phyloP scores from a whole-genome alignment of 257 asterid species.

The Solanum paucissectum region DNA sequence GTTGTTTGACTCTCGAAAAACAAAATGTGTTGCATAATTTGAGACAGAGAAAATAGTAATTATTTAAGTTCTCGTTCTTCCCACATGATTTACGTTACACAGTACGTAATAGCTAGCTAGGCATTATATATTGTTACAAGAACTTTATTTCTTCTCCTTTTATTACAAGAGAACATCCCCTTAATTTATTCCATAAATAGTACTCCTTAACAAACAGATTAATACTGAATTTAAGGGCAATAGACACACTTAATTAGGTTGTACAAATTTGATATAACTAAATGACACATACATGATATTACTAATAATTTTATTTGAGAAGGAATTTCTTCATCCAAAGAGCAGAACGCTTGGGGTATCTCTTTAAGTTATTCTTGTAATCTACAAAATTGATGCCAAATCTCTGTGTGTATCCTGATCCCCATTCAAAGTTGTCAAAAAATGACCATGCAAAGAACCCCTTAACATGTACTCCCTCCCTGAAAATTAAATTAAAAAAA shows the following conservation, averaged over 20 bases:
- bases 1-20: too few species aligned
- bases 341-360: conserved; percentile 1
- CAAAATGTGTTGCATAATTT: too few species aligned
- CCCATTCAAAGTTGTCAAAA: conserved; percentile 2
- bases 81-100: too few species aligned
- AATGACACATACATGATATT: background rate
- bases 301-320: background rate
- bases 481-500: background rate
- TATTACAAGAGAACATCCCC: background rate
- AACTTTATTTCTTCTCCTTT: background rate
- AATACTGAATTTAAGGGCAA: background rate
- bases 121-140: background rate
- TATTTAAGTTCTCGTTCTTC: too few species aligned
- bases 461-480: background rate
- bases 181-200: background rate
- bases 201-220: background rate
- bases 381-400: conserved; percentile 2
- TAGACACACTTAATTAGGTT: background rate
- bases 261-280: background rate
- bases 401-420: background rate
- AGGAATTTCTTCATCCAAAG: conserved; percentile 6
- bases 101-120: too few species aligned
- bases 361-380: background rate
- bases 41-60: too few species aligned
- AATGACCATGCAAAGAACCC: conserved; percentile 9